Evolutionary conservation across 73 alveolate species (phyloP), one percentile per base, ranked within the genome.

Genomic region (Tetrahymena thermophila): DNA sequence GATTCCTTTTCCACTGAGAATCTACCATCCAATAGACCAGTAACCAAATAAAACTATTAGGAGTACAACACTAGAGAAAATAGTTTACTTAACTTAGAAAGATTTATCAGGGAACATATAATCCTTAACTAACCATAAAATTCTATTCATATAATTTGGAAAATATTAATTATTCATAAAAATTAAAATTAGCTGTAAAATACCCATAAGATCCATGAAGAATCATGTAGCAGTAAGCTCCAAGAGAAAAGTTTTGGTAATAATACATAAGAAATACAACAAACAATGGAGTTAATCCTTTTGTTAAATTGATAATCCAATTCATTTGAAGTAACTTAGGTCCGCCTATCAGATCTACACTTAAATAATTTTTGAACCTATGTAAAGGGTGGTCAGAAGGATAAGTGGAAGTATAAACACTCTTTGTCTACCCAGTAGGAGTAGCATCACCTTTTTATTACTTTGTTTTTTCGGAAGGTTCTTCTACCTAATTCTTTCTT

Each of bases 61-160:
- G 21, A 71, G 42, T 7, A 71, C 89, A 2, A 96, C 19, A 44
- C 93, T 35, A 3, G 96, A 50, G 34, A 96, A 21, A 34, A 98
- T 10, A 28, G 99, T 94, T 42, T 95, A 58, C 94, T 97, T 96
- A 13, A 35, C 84, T 85, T 98, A 97, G 95, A 98, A 98, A 34
- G 96, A 94, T 85, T 96, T 96, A 95, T 98, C 99, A 21, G 99
- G 99, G 95, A 98, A 98, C 31, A 96, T 96, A 94, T 95, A 94
- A 95, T 98, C 99, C 96, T 98, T 98, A 35, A 98, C 42, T 34
- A 98, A 93, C 99, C 99, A 98, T 56, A 98, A 95, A 85, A 97
- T 44, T 1, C 99, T 99, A 94, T 98, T 71, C 0, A 28, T 17
- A 71, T 71, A 1, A 31, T 96, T 35, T 11, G 93, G 96, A 93